A percentile compares a stretch with the other conserved stretches of the same genome.
Conservation (phyloP, 768 basidiomycete species). For the Pleurotus ostreatus region DNA sequence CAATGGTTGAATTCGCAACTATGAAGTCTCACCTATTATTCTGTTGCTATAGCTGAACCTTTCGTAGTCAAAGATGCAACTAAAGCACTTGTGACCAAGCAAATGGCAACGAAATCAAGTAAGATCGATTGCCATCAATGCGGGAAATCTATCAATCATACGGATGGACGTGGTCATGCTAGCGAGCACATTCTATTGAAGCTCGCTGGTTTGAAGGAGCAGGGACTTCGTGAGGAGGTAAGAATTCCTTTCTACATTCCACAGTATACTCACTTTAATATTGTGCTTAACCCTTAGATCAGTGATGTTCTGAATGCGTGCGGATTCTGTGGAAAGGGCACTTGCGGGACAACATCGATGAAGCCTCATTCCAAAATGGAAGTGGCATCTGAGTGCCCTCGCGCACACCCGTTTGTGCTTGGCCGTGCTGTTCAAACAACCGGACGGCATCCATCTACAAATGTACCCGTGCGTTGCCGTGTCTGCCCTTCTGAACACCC, state of each 20-base stretch:
- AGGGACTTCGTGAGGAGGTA: neutral
- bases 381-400: neutral
- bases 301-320: neutral
- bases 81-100: too few relatives aligned
- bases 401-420: neutral
- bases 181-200: neutral
- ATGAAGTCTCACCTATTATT: too few relatives aligned
- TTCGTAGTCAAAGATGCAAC: too few relatives aligned
- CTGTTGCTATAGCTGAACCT: too few relatives aligned
- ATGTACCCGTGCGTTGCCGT: neutral
- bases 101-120: too few relatives aligned
- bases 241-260: neutral
- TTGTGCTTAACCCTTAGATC: neutral
- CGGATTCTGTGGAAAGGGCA: neutral
- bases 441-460: neutral
- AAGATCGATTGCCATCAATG: too few relatives aligned
- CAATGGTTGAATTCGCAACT: too few relatives aligned
- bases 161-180: neutral
- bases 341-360: neutral
- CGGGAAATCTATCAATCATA: too few relatives aligned
- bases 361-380: neutral
- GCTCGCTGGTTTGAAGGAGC: neutral
- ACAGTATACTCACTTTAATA: too few relatives aligned
- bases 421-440: neutral
- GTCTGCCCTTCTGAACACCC: too few relatives aligned